These are phyloP conservation scores for Gleditsia sinensis DNA, from an alignment of 306 rosid species.

Conservation along the genomic window DNA sequence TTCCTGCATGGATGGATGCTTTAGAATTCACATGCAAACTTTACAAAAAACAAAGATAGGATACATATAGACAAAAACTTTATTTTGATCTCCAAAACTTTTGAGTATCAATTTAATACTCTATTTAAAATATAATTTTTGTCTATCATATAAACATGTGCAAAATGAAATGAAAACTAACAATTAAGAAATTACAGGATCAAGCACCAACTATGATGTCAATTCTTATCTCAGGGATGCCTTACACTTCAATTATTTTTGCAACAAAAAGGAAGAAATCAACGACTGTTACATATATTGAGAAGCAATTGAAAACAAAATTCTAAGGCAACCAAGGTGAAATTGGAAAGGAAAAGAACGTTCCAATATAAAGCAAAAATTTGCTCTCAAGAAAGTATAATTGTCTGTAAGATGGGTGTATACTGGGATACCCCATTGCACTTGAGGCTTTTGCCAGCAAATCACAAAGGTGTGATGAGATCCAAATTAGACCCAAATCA, in stretches of 20 bases:
- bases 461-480: neutral
- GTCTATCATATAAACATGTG: neutral
- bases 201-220: neutral
- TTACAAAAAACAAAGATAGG: constrained; percentile 7
- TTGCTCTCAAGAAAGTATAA: neutral
- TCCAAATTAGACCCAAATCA: constrained; percentile 1
- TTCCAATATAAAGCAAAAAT: neutral
- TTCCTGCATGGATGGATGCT: constrained; percentile 55
- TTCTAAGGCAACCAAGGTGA: no score
- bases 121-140: no score
- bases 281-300: neutral
- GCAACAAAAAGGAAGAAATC: neutral
- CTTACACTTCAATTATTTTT: constrained; percentile 13
- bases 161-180: neutral
- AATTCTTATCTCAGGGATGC: constrained; percentile 1
- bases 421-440: no score
- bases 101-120: no score
- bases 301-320: no score
- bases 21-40: neutral
- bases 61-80: no score
- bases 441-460: neutral
- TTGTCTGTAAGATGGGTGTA: neutral
- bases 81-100: no score
- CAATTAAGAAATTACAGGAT: neutral
- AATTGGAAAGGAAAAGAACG: neutral